Base-by-base conservation (phyloP, 176 grass and related monocot species). In the Carex cristatella region DNA sequence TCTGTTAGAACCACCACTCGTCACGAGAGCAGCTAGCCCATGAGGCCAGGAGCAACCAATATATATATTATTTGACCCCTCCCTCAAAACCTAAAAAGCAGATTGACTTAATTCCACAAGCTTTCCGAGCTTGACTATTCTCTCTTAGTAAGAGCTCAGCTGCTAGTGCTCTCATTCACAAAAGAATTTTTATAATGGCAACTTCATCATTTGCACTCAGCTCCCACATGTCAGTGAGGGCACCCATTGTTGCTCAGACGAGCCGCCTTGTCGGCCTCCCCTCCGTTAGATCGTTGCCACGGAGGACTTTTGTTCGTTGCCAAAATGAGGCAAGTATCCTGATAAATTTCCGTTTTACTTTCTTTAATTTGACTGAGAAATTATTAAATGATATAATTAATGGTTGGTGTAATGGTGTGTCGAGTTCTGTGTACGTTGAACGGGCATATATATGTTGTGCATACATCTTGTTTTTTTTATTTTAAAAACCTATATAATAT, bases 271-370 rank as follows among this genome's bases (percentile, higher is more conserved):
- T 16, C 0, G 49, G 73, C 73, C 5, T 56, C 8, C 2, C 49
- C 11, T 56, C 27, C 2, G 2, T 7, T 3, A 57, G 28, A 55
- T 32, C 27, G 8, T 4, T 78, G 51, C 19, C 12, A 1, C 23
- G 13, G 74, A 78, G 74, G 28, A 6, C 74, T 11, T 23, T 32
- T 5, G 44, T 83, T 16, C 81, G 62, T 67, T 83, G 81, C 19
- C 81, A 83, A 53, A 54, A 3, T 31, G 6, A 69, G 81, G 81
- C 16, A 83, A 83, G 40, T 83, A 40, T 51, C 40, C 14, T 33
- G 13, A 33, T 51, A 51, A 69, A 27, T 31, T 54, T 49, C 3
- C 49, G 14, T 53, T 14, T 0, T 44, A 53, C 10, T 48, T 23
- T 76, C 53, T 76, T 76, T 11, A 12, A 48, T 48, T 48, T 48